Conservation (phyloP, 2,329 filamentous ascomycete genomes). For the Ceratocystis harringtonii region DNA sequence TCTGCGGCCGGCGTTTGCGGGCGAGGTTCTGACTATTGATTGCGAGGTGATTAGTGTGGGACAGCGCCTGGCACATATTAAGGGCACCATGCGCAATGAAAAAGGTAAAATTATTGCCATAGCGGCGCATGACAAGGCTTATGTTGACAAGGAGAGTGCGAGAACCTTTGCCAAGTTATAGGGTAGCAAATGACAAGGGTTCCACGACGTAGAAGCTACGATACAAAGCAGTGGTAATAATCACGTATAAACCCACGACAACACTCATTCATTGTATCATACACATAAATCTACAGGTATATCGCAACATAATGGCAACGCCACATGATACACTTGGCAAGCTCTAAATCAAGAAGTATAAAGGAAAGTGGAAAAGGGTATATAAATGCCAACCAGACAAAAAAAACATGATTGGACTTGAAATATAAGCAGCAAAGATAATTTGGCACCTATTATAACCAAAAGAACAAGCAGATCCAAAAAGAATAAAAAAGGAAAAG, state of each 20-base stretch:
- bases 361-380: constrained; percentile 1
- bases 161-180: background rate
- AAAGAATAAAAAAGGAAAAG: background rate
- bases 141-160: constrained; percentile 34
- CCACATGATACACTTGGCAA: background rate
- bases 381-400: background rate
- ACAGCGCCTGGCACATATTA: constrained; percentile 36
- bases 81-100: constrained; percentile 39
- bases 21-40: constrained; percentile 36
- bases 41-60: constrained; percentile 45
- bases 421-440: background rate
- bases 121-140: constrained; percentile 52
- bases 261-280: too few relatives aligned
- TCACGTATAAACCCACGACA: too few relatives aligned
- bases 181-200: background rate
- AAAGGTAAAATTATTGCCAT: constrained; percentile 40
- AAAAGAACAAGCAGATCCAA: background rate
- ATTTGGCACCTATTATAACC: background rate
- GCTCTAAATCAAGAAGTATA: background rate
- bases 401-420: background rate
- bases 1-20: constrained; percentile 43
- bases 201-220: too few relatives aligned
- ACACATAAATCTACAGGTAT: too few relatives aligned
- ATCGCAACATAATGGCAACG: too few relatives aligned
- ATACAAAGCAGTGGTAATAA: too few relatives aligned